Base-by-base conservation (phyloP, 306 rosid species). In the Cucurbita moschata region DNA sequence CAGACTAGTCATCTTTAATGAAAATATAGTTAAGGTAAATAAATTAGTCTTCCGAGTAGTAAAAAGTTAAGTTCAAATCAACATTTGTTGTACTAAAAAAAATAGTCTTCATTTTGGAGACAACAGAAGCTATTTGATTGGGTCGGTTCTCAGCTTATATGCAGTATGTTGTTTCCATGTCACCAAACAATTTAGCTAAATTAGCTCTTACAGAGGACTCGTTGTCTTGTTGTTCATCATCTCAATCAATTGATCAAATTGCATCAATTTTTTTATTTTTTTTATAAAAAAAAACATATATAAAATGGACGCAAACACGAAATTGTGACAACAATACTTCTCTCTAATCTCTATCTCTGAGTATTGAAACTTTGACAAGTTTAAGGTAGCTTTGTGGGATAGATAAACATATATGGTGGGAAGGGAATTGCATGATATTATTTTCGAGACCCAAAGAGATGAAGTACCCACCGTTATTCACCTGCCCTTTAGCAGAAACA, bases 191-290 rank as follows among this genome's bases (percentile, higher is more conserved):
- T 30, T 30, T 30, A 30, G 35, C 35, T 30, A 30, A 30, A 30
- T 30, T 30, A 77, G 53, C 14, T 43, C 73, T 50, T 14, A 35
- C 4, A 7, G 62, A 61, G 6, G 53, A 49, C 83, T 83, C 61
- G 44, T 23, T 59, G 9, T 75, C 67, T 37, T 69, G n/a, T 76
- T 54, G 54, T 79, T 66, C 79, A 79, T 74, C 40, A 79, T 77
- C 71, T 60, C 82, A 56, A 82, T 71, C 19, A 85, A 70, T 50
- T 85, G 80, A 10, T 85, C 88, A 47, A 79, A 85, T 86, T 85
- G 72, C 35, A 30, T 30, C 3, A 9, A 76, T 1, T 0, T 0
- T 47, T 47, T 0, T 11, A 11, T 47, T 4, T 47, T 11, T 0
- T 21, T 21, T 21, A 21, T 21, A 21, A 18, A 43, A 10, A 59